Evolutionary conservation across 2,329 filamentous ascomycete genomes (phyloP), one percentile per base, ranked within the genome.

Genomic region (Venturia aucupariae): DNA sequence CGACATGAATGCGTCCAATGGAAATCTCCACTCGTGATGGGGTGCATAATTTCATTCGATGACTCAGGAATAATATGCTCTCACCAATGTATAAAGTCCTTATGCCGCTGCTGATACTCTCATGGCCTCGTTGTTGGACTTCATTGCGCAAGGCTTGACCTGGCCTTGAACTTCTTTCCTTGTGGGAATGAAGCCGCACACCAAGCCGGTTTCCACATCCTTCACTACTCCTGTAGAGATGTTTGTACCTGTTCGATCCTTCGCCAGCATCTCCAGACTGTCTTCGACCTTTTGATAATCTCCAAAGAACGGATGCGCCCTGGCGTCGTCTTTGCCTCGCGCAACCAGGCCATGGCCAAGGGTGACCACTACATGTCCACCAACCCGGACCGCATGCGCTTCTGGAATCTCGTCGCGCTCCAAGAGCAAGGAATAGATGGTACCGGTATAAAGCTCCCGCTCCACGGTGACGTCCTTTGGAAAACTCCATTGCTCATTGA

Each of bases 351-450:
- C 84, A 68, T 87, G 84, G 0, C 84, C 85, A 15, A 87, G 73
- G 0, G 84, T 83, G 0, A 85, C 83, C 17, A 80, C 84, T 79
- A 81, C 83, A 54, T 76, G 61, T 5, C 68, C 71, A 15, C 68
- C 69, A 13, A 74, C 67, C n/a, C 73, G 66, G 38, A 87, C 73
- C 0, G 82, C 81, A 68, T 87, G 84, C 0, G 80, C 79, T 8
- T 77, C 75, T 0, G 72, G 55, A 63, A 78, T 72, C 1, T 59
- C 60, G 66, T 81, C 78, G 1, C 74, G 74, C 71, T 84, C 76
- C 22, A 87, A 72, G 22, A 87, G 70, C 0, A 86, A 73, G 0
- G 84, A 86, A 73, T 84, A 87, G 6, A 87, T 75, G 2, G 71
- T 71, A 0, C 84, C 83, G 0, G 80, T 80, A 62, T 83, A 84